Evolutionary conservation across 1,284 basidiomycete genomes (phyloP).

Genomic region (Peniophora sp.): DNA sequence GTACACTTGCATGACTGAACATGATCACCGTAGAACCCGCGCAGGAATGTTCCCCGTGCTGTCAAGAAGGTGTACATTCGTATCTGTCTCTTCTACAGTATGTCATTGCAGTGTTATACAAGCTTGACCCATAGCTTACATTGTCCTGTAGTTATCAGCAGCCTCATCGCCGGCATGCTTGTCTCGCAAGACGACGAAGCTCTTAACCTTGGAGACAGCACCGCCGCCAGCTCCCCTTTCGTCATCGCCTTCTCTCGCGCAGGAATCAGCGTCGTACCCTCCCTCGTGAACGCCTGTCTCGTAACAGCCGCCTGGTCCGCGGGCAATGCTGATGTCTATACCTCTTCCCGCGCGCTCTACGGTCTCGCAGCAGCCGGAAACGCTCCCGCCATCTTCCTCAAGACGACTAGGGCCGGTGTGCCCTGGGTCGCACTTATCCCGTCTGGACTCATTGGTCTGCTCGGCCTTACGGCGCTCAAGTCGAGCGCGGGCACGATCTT

Average conservation of each 20-base stretch:
- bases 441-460: background rate
- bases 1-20: background rate
- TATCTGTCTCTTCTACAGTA: constrained; percentile 25
- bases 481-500: background rate
- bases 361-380: constrained; percentile 34
- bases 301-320: constrained; percentile 46
- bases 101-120: constrained; percentile 20
- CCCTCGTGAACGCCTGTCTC: constrained; percentile 30
- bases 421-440: background rate
- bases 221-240: constrained; percentile 37
- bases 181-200: constrained; percentile 33
- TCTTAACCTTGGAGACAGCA: constrained; percentile 25
- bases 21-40: constrained; percentile 5
- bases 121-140: constrained; percentile 1
- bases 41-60: constrained; percentile 30
- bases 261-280: constrained; percentile 26
- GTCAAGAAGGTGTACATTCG: constrained; percentile 48
- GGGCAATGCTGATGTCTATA: constrained; percentile 44
- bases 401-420: background rate
- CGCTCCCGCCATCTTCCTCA: constrained; percentile 30
- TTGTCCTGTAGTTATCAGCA: constrained; percentile 15
- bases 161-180: constrained; percentile 40
- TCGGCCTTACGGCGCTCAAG: background rate
- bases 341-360: constrained; percentile 42
- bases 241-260: constrained; percentile 37